Conservation (phyloP, 371 early-diverging fungal genomes). For the Apophysomyces variabilis region DNA sequence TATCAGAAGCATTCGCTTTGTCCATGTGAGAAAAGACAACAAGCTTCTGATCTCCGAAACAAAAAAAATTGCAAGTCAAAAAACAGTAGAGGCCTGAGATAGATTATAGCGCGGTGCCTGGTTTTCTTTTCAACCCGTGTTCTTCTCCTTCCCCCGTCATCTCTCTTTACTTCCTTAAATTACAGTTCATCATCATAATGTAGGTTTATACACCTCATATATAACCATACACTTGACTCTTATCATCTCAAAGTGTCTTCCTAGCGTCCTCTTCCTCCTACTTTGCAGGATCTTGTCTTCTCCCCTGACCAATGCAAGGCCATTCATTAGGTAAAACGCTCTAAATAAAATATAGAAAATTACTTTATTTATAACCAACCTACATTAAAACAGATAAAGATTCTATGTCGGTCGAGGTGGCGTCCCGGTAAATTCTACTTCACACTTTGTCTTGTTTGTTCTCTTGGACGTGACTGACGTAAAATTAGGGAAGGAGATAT, state of each 20-base stretch:
- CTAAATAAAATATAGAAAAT: neutral
- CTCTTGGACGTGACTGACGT: neutral
- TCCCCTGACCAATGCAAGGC: constrained; percentile 1
- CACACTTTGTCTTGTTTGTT: neutral
- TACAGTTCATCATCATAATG: constrained; percentile 3
- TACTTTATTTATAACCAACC: too few relatives aligned
- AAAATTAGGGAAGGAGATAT: constrained; percentile 20
- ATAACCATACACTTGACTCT: neutral
- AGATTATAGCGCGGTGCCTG: constrained; percentile 2
- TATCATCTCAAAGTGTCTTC: neutral
- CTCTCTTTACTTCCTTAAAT: constrained; percentile 1
- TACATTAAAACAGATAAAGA: neutral
- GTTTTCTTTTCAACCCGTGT: constrained; percentile 11
- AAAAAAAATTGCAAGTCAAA: constrained; percentile 11
- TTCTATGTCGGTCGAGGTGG: neutral
- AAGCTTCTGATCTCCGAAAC: constrained; percentile 9
- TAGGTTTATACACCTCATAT: too few relatives aligned
- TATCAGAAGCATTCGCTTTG: neutral
- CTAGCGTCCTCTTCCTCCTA: neutral
- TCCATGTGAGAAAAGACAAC: constrained; percentile 2
- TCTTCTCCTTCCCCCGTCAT: constrained; percentile 11
- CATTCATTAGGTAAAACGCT: neutral
- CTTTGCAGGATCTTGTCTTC: constrained; percentile 1
- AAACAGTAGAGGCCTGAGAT: neutral
- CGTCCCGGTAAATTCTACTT: neutral